A percentile compares a stretch with the other conserved stretches of the same genome.
These are phyloP conservation scores for Pichia sp. DNA, from an alignment of 1,139 yeast species.

Conservation along the genomic window DNA sequence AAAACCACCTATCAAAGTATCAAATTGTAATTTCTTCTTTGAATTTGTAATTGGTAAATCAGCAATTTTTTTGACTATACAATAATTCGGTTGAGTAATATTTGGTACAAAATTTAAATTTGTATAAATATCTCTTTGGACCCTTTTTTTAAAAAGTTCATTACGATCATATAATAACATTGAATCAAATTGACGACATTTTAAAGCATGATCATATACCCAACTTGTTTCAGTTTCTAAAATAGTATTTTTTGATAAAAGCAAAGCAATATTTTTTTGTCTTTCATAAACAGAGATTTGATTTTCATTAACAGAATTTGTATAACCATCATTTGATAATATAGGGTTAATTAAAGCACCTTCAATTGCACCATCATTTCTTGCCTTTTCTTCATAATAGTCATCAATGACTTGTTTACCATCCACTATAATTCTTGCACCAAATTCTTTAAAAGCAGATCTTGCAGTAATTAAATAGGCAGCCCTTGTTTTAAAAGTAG, in stretches of 20 bases:
- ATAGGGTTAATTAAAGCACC: slow-evolving; percentile 41
- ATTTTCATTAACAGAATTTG: background rate
- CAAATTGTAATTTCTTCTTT: slow-evolving; percentile 35
- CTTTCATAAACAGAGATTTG: slow-evolving; percentile 10
- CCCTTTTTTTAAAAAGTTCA: slow-evolving; percentile 50
- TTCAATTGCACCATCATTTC: slow-evolving; percentile 63
- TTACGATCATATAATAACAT: slow-evolving; percentile 54
- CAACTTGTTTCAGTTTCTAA: slow-evolving; percentile 37
- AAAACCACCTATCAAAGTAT: slow-evolving; percentile 42
- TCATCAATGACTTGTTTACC: slow-evolving; percentile 84
- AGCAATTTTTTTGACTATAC: slow-evolving; percentile 32
- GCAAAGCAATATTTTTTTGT: slow-evolving; percentile 14
- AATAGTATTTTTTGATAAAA: slow-evolving; percentile 8
- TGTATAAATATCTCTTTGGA: slow-evolving; percentile 67
- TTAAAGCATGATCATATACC: slow-evolving; percentile 79
- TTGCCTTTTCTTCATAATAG: slow-evolving; percentile 74
- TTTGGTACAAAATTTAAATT: slow-evolving; percentile 68
- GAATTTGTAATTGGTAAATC: slow-evolving; percentile 18
- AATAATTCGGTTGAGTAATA: slow-evolving; percentile 63
- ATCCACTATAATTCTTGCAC: slow-evolving; percentile 72
- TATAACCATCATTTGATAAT: slow-evolving; percentile 9
- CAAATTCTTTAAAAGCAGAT: slow-evolving; percentile 86
- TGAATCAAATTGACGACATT: slow-evolving; percentile 65
- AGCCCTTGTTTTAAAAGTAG: slow-evolving; percentile 83
- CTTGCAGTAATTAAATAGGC: slow-evolving; percentile 89